These are phyloP conservation scores for Pulveroboletus sp. DNA, from an alignment of 768 basidiomycete genomes.

Conservation along the genomic window DNA sequence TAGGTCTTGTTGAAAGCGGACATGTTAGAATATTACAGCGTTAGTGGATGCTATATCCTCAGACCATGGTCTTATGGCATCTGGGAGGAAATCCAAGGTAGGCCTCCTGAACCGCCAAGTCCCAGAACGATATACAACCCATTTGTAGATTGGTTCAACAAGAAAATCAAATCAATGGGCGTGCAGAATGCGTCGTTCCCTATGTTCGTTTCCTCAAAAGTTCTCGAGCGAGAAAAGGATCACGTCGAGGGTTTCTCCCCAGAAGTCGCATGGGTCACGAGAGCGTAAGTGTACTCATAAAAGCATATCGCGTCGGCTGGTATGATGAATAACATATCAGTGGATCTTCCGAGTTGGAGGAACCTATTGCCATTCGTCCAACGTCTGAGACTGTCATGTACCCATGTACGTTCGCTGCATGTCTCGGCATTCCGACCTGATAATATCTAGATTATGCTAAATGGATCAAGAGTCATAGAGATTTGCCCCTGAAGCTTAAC, in stretches of 20 bases:
- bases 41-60: slow-evolving; percentile 98
- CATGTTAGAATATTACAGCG: slow-evolving; percentile 98
- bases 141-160: slow-evolving; percentile 85
- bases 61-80: slow-evolving; percentile 97
- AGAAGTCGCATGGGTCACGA: slow-evolving; percentile 99
- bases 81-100: slow-evolving; percentile 94
- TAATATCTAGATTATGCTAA: slow-evolving; percentile 80
- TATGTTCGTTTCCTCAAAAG: slow-evolving; percentile 92
- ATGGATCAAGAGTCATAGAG: slow-evolving; percentile 97
- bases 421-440: not conserved
- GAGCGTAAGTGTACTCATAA: slow-evolving; percentile 59
- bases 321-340: slow-evolving; percentile 35
- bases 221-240: slow-evolving; percentile 94
- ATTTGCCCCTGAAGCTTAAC: slow-evolving; percentile 94
- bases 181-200: slow-evolving; percentile 99
- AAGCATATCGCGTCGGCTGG: not conserved
- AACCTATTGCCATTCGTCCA: slow-evolving; percentile 96
- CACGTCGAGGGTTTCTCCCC: slow-evolving; percentile 99
- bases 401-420: slow-evolving; percentile 62
- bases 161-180: slow-evolving; percentile 85
- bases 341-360: slow-evolving; percentile 89
- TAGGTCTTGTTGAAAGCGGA: slow-evolving; percentile 97
- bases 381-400: slow-evolving; percentile 99
- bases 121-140: not conserved
- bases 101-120: slow-evolving; percentile 12